Evolutionary conservation across 306 rosid genomes (phyloP), one percentile per base, ranked within the genome.

Genomic region (Castanea sativa): DNA sequence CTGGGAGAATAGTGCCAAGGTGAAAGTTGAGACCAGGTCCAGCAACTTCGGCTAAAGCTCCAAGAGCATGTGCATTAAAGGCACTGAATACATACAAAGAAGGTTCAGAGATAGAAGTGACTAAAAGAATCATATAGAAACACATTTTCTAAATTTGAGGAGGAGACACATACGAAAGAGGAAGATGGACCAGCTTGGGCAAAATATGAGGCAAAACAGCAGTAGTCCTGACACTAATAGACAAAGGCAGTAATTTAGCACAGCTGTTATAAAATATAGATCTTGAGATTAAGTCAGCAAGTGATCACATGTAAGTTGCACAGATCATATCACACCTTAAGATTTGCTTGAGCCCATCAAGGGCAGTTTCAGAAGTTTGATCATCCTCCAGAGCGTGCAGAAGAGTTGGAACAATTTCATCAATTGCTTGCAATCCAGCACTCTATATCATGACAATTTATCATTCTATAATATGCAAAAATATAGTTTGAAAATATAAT

Each of bases 341-440:
- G 83, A 95, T 95, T 87, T 95, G 99, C 83, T 95, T 95, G 69
- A 95, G 99, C 75, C 99, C 99, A 67, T 95, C 98, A 30, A 93
- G 99, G 29, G 99, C 99, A 80, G 96, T 95, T 67, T 93, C 97
- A 75, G 98, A 95, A 76, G 96, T 91, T 80, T 84, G 68, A 81
- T 93, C 97, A 78, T 89, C 97, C 86, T 95, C 98, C 92, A 95
- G 78, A 43, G 99, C 98, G 86, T 86, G 97, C 70, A 95, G 87
- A 84, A 95, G 98, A 35, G 96, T 95, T 7, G 99, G 99, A 85
- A 95, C 94, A 76, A 95, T 93, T 84, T 93, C 98, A 68, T 95
- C 99, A 64, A 95, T 95, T 71, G 99, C 98, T 90, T 93, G 99
- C 97, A 95, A 15, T 84, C 99, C 99, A 79, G 99, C 99, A 88